Base-by-base conservation (phyloP, 2,329 filamentous ascomycete genomes). In the Dothidotthia symphoricarpi region DNA sequence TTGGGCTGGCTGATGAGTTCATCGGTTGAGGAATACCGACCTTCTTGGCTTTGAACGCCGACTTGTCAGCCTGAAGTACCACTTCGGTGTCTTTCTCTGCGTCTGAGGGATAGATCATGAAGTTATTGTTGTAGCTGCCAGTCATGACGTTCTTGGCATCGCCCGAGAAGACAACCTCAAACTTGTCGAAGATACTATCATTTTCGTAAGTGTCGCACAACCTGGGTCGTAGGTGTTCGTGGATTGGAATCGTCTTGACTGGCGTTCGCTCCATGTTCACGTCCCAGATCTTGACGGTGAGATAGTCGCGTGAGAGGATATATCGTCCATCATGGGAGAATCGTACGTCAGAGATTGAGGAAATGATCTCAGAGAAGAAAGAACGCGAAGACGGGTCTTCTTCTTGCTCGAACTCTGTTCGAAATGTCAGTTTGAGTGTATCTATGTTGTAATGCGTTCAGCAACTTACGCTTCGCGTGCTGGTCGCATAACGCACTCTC, bases 91-190 rank as follows among this genome's bases (percentile, higher is more conserved):
- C 93, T 72, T 94, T 94, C 53, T 91, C 88, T 6, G 90, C 87
- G 60, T 97, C 91, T 16, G 90, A 93, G 4, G 93, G 93, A 68
- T 97, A 98, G 63, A 98, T 98, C 93, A 98, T 98, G 76, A 98
- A 97, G 74, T 98, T 98, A 75, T 98, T 98, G 78, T 98, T 98
- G 76, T 98, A 98, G 66, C 89, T 96, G 57, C 93, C 93, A 5
- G 93, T 98, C 93, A 98, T 98, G 52, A 97, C 93, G 58, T 98
- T 97, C 77, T 95, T 94, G 26, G 89, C 88, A 68, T 97, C 91
- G 16, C 93, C 93, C 2, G 91, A 97, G 73, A 98, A 98, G 35
- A 97, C 91, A 28, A 98, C 93, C 71, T 98, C 93, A 53, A 98
- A 98, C 70, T 98, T 98, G 80, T 98, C 93, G 64, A 98, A 98